Percentiles rank a stretch among this genome's conserved stretches.
phyloP scores from a whole-genome alignment of 1,284 basidiomycete species.

The Leccinum pachyderme region DNA sequence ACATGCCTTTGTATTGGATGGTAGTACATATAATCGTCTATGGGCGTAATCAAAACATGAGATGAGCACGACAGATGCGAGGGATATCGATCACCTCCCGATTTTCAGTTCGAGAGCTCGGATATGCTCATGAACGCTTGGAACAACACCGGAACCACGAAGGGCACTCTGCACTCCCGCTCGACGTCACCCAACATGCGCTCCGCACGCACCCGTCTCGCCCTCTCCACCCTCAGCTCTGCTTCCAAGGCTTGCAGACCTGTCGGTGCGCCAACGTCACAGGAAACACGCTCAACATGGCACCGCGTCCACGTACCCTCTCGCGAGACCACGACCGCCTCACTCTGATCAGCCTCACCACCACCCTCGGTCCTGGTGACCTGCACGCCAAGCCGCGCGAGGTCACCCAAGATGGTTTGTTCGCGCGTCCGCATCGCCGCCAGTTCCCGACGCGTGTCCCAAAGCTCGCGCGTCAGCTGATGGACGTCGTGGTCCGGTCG shows the following conservation, averaged over 20 bases:
- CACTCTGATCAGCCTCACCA: neutral
- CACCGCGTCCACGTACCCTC: slow-evolving; percentile 13
- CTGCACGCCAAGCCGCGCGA: too few relatives aligned
- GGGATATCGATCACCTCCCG: neutral
- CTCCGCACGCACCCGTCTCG: slow-evolving; percentile 25
- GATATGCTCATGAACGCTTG: slow-evolving; percentile 32
- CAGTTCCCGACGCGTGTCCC: slow-evolving; percentile 27
- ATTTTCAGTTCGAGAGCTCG: slow-evolving; percentile 22
- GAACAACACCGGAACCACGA: slow-evolving; percentile 33
- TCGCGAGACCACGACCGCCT: neutral
- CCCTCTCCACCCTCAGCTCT: slow-evolving; percentile 23
- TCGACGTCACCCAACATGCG: slow-evolving; percentile 29
- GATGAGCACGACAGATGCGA: neutral
- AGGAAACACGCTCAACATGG: neutral
- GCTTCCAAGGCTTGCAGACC: slow-evolving; percentile 19
- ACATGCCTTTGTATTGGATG: slow-evolving; percentile 14
- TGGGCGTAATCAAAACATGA: slow-evolving; percentile 10
- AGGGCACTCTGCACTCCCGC: slow-evolving; percentile 28
- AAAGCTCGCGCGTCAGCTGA: slow-evolving; percentile 20
- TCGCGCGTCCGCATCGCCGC: slow-evolving; percentile 22
- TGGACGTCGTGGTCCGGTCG: slow-evolving; percentile 1
- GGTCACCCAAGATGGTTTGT: slow-evolving; percentile 19
- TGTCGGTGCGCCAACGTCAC: neutral
- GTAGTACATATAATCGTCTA: slow-evolving; percentile 8
- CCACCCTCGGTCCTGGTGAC: too few relatives aligned